phyloP scores from a whole-genome alignment of 768 basidiomycete genomes.

The Cystofilobasidium macerans region DNA sequence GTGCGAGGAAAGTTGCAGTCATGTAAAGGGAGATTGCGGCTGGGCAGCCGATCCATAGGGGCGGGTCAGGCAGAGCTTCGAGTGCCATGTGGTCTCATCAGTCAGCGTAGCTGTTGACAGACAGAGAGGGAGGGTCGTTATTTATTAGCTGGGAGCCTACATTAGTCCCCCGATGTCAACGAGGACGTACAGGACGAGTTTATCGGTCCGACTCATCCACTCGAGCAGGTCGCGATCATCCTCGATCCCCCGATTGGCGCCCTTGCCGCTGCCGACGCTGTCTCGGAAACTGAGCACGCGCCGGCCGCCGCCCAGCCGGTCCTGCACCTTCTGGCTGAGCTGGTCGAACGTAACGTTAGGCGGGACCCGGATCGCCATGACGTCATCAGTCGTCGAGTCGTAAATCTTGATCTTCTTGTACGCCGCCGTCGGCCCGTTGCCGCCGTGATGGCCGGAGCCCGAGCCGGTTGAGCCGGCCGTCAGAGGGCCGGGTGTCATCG shows the following conservation, averaged over 20 bases:
- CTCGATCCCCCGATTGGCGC: slow-evolving; percentile 50
- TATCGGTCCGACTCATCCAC: slow-evolving; percentile 71
- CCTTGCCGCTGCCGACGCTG: slow-evolving; percentile 35
- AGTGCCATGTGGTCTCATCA: no score
- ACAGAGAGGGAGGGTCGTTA: neutral
- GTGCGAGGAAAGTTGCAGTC: no score
- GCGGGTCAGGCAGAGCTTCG: no score
- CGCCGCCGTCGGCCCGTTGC: slow-evolving; percentile 14
- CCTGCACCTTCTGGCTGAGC: slow-evolving; percentile 82
- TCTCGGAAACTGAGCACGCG: slow-evolving; percentile 61
- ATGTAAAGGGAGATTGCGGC: no score
- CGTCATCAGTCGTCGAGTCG: slow-evolving; percentile 80
- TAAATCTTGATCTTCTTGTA: slow-evolving; percentile 92
- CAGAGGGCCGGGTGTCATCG: slow-evolving; percentile 15
- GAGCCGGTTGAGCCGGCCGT: slow-evolving; percentile 4
- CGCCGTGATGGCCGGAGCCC: neutral
- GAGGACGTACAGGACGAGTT: slow-evolving; percentile 55
- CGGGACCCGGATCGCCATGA: slow-evolving; percentile 93
- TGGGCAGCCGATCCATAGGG: no score
- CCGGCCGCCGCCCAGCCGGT: slow-evolving; percentile 67
- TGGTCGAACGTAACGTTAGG: slow-evolving; percentile 76
- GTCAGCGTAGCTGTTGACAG: neutral
- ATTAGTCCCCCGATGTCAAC: neutral
- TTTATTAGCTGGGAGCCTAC: no score
- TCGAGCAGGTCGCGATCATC: slow-evolving; percentile 53